Conservation (phyloP, 140 eudicot species). For the Ambrosia hybrid region DNA sequence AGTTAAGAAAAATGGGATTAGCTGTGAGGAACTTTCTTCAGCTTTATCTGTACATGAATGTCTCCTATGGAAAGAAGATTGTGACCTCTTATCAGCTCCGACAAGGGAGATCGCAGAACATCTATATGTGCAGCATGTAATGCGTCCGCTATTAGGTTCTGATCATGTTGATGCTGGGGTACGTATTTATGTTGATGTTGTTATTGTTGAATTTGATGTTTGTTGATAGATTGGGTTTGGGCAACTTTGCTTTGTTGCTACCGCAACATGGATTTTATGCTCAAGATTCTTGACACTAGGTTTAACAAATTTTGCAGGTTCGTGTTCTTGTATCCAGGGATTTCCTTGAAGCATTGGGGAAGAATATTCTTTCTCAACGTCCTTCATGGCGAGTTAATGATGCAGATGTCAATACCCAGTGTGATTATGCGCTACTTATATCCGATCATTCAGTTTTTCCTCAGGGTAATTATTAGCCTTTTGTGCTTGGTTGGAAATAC, state of each 20-base stretch:
- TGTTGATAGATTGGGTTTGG: conserved; percentile 11
- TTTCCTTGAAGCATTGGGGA: conserved; percentile 69
- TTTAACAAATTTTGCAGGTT: conserved; percentile 43
- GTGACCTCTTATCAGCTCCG: conserved; percentile 63
- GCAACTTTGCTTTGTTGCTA: not conserved
- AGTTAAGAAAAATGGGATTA: conserved; percentile 48
- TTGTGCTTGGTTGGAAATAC: not conserved
- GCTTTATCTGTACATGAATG: conserved; percentile 57
- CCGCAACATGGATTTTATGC: conserved; percentile 11
- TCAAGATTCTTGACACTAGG: conserved; percentile 23
- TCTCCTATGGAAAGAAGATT: conserved; percentile 65
- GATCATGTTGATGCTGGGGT: conserved; percentile 94
- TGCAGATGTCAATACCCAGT: conserved; percentile 54
- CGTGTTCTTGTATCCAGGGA: conserved; percentile 67
- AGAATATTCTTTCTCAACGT: conserved; percentile 62
- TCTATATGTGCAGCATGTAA: conserved; percentile 63
- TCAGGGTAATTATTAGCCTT: conserved; percentile 47
- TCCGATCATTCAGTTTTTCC: conserved; percentile 95
- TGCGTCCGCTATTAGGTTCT: conserved; percentile 79
- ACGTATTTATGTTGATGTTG: conserved; percentile 23
- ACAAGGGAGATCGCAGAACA: conserved; percentile 73
- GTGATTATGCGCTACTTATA: conserved; percentile 71
- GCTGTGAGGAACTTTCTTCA: conserved; percentile 48
- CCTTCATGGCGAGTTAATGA: conserved; percentile 90
- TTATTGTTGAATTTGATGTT: not conserved